phyloP scores from a whole-genome alignment of 2,329 filamentous ascomycete species.

The Neopestalotiopsis clavispora region DNA sequence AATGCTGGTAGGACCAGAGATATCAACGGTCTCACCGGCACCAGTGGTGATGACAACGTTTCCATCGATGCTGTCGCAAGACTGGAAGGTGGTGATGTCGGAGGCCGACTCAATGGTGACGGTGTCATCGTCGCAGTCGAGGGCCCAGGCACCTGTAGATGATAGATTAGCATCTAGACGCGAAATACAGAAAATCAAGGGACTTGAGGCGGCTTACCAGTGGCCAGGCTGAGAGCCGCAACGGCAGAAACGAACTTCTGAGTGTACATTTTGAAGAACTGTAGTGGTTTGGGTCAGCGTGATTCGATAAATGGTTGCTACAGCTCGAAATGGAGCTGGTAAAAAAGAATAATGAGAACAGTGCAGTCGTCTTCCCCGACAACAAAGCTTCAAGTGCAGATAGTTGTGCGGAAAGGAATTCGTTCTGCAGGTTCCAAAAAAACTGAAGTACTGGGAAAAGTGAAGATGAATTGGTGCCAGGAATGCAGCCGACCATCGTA shows the following conservation, averaged over 20 bases:
- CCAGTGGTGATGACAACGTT: slow-evolving; percentile 66
- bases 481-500: neutral
- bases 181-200: neutral
- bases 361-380: slow-evolving; percentile 1
- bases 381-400: neutral
- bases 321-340: slow-evolving; percentile 4
- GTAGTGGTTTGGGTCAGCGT: slow-evolving; percentile 5
- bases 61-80: slow-evolving; percentile 73
- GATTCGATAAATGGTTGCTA: slow-evolving; percentile 3
- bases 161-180: slow-evolving; percentile 23
- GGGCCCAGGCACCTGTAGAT: slow-evolving; percentile 30
- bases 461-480: slow-evolving; percentile 1
- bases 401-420: slow-evolving; percentile 16
- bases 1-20: slow-evolving; percentile 63
- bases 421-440: slow-evolving; percentile 22
- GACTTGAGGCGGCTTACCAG: slow-evolving; percentile 41
- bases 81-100: slow-evolving; percentile 62
- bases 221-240: slow-evolving; percentile 47
- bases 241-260: slow-evolving; percentile 50
- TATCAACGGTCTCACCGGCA: slow-evolving; percentile 60
- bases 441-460: slow-evolving; percentile 19
- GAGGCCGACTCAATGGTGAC: slow-evolving; percentile 67
- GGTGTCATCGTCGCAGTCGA: slow-evolving; percentile 42
- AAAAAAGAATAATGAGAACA: slow-evolving; percentile 13
- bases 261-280: slow-evolving; percentile 50